phyloP scores from a whole-genome alignment of 805 yeast genomes.

The Saturnispora saitoi region DNA sequence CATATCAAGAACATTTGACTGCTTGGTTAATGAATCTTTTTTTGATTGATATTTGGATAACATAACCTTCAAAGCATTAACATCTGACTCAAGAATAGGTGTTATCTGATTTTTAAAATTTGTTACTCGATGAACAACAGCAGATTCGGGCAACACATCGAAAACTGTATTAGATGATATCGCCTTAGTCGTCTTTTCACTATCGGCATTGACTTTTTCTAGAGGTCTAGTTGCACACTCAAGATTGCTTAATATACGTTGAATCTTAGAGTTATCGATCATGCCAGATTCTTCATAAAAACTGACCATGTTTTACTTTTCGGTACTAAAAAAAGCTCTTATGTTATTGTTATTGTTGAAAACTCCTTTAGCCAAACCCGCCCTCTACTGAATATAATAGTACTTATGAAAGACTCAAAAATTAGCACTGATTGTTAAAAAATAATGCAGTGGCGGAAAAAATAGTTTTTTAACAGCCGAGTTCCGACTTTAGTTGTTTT shows the following conservation, averaged over 20 bases:
- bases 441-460: no score
- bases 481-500: no score
- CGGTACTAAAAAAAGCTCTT: no score
- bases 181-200: background rate
- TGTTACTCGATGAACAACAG: background rate
- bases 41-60: background rate
- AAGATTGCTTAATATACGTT: background rate
- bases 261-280: background rate
- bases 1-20: background rate
- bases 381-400: no score
- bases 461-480: no score
- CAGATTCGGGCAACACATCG: slow-evolving; percentile 6
- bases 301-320: background rate
- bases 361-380: no score
- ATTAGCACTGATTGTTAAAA: no score
- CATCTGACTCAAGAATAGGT: background rate
- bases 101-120: background rate
- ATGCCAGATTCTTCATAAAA: background rate
- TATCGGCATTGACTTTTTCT: background rate
- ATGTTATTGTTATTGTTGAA: no score
- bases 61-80: background rate
- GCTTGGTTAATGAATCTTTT: background rate
- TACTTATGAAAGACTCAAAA: no score
- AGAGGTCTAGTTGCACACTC: background rate
- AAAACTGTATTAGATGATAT: background rate